A percentile compares a stretch with the other conserved stretches of the same genome.
These are phyloP conservation scores for Evernia prunastri DNA, from an alignment of 495 filamentous ascomycete species.

Conservation along the genomic window DNA sequence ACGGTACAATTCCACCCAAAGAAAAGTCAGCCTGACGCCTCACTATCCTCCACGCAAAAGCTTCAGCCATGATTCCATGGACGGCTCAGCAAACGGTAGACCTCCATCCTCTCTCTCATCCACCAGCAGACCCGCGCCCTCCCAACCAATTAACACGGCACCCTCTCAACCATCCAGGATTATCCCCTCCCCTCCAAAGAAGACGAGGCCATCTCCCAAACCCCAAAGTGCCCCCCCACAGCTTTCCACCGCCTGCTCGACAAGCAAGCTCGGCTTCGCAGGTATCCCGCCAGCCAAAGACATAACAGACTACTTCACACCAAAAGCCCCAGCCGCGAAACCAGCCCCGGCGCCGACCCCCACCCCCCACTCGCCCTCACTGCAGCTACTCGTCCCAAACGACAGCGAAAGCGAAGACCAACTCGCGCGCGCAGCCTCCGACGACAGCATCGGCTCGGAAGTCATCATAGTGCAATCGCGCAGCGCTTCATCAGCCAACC, in stretches of 20 bases:
- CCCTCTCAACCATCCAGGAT: neutral
- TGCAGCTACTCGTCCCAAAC: neutral
- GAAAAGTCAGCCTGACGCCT: slow-evolving; percentile 5
- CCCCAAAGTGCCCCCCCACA: neutral
- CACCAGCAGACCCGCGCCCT: neutral
- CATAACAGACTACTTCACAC: slow-evolving; percentile 9
- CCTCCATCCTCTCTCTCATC: neutral
- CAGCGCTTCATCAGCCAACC: neutral
- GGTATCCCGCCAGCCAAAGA: neutral
- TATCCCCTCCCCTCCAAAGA: neutral
- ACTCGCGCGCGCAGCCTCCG: neutral
- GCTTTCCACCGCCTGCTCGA: neutral
- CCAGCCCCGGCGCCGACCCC: neutral
- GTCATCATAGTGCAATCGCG: neutral
- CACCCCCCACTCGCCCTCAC: neutral
- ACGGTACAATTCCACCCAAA: neutral
- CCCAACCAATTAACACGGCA: neutral
- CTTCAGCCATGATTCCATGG: neutral
- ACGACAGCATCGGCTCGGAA: neutral
- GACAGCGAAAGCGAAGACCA: slow-evolving; percentile 3
- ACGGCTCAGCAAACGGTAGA: neutral
- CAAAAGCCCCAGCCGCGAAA: neutral
- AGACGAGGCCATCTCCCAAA: neutral
- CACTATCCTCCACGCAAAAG: slow-evolving; percentile 5
- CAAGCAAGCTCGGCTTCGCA: neutral